phyloP scores from a whole-genome alignment of 2,329 filamentous ascomycete species.

The Trichoderma cornu-damae region DNA sequence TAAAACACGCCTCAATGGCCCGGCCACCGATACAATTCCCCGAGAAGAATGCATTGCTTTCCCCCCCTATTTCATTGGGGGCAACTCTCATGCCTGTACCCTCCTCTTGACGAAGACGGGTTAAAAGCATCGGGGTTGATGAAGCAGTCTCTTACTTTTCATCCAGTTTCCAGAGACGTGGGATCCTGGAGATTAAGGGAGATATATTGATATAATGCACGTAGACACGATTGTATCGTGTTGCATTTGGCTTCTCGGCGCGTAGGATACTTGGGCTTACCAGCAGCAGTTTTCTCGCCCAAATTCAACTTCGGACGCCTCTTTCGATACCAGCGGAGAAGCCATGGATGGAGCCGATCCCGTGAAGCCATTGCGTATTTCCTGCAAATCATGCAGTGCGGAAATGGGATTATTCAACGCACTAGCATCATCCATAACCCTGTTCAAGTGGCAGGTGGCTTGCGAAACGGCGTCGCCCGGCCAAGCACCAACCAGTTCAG shows the following conservation, averaged over 20 bases:
- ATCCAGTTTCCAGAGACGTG: conserved; percentile 46
- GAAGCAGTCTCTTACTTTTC: conserved; percentile 38
- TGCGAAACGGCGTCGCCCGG: conserved; percentile 31
- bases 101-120: conserved; percentile 41
- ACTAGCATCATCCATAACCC: conserved; percentile 41
- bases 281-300: conserved; percentile 35
- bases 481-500: conserved; percentile 37
- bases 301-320: conserved; percentile 23
- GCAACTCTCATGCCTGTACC: conserved; percentile 28
- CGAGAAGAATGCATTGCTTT: conserved; percentile 44
- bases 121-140: conserved; percentile 31
- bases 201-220: conserved; percentile 38
- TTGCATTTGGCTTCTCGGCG: not conserved
- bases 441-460: conserved; percentile 56
- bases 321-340: conserved; percentile 28
- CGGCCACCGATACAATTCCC: conserved; percentile 66
- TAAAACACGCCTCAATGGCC: conserved; percentile 45
- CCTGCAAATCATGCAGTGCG: conserved; percentile 42
- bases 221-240: not conserved
- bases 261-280: conserved; percentile 24
- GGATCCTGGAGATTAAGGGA: conserved; percentile 47
- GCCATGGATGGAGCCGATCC: conserved; percentile 25
- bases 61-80: conserved; percentile 25
- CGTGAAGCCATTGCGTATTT: conserved; percentile 36
- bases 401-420: conserved; percentile 46